Percentiles rank a stretch among this genome's conserved stretches.
Conservation (phyloP, 73 alveolate genomes). For the Stentor roeselii region DNA sequence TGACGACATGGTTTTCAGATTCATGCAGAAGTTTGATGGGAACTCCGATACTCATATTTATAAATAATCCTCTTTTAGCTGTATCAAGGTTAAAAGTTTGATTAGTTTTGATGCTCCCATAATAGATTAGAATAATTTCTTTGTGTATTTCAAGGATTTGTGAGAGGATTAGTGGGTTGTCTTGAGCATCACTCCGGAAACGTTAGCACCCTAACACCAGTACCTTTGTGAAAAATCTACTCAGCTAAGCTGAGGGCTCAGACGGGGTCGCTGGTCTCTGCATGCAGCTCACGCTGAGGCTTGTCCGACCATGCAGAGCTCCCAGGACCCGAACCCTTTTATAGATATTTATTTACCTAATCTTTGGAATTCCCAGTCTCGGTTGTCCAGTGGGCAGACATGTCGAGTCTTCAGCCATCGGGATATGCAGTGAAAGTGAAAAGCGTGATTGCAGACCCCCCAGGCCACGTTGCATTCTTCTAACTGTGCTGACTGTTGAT, state of each 20-base stretch:
- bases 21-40: conserved; percentile 95
- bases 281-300: conserved; percentile 6
- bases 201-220: conserved; percentile 12
- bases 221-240: background rate
- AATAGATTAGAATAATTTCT: background rate
- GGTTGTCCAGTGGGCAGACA: conserved; percentile 91
- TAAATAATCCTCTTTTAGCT: background rate
- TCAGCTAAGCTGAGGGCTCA: conserved; percentile 6
- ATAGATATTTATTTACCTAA: conserved; percentile 46
- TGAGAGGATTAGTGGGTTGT: background rate
- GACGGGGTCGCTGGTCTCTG: background rate
- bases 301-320: background rate
- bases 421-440: conserved; percentile 98
- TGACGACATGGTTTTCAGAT: conserved; percentile 95
- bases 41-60: conserved; percentile 79
- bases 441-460: conserved; percentile 99
- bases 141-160: background rate
- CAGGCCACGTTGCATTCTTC: conserved; percentile 98
- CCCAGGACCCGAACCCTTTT: background rate
- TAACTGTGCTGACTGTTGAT: conserved; percentile 66
- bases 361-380: conserved; percentile 90
- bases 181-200: conserved; percentile 22
- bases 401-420: conserved; percentile 97
- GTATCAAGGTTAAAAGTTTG: no score
- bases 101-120: no score